Base-by-base conservation (phyloP, 441 rosid species). In the Breynia disticha region DNA sequence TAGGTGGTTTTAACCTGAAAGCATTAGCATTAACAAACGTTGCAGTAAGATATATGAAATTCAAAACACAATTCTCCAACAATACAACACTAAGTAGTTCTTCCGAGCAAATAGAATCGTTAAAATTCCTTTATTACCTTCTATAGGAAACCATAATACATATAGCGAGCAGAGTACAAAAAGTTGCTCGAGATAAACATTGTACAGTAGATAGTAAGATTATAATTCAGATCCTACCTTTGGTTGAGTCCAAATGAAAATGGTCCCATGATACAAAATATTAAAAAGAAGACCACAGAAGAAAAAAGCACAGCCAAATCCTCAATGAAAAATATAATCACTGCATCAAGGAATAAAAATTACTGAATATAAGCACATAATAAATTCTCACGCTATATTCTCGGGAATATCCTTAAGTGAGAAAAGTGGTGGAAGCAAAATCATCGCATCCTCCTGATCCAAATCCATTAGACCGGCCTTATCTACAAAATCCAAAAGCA, bases 381-480 rank as follows among this genome's bases (percentile, higher is more conserved):
- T 18, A 43, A 48, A 32, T 42, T 61, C 96, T 65, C 74, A 93
- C 98, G 70, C 96, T 69, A 89, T 49, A 67, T 78, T 79, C 53
- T 78, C 83, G 7, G 96, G 96, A 37, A 69, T 43, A 72, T 93
- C 97, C 78, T 89, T 84, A 21, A 76, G 76, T 38, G 99, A 71
- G 67, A 93, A 93, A 63, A 80, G 69, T 21, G 88, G 87, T 35
- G 99, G 97, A 68, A 85, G 67, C 46, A 93, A 57, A 72, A 85
- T 79, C 94, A 89, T 80, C 53, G 81, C 71, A 71, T 83, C 90
- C 60, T 93, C 97, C 52, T 78, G 79, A 68, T 83, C 95, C 60
- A 79, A 46, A 66, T 76, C 87, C 79, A 77, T 75, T 54, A 83
- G 71, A 70, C 79, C 81, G 54, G 53, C 74, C 54, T 76, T 75